Conservation (phyloP, 169 alveolate genomes). For the Cytauxzoon felis region DNA sequence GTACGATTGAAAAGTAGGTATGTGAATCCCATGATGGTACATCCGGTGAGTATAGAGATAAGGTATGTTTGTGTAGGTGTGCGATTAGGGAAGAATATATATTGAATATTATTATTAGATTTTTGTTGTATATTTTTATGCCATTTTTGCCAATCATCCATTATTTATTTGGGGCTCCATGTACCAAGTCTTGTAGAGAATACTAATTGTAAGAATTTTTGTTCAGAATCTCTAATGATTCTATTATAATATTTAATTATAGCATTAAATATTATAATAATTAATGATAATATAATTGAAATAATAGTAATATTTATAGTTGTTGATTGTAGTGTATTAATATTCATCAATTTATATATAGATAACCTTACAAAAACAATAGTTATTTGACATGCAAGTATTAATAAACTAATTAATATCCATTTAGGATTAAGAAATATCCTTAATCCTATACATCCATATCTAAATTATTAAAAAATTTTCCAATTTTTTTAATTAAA, state of each 20-base stretch:
- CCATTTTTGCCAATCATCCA: slow-evolving; percentile 67
- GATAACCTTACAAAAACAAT: neutral
- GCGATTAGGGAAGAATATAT: slow-evolving; percentile 48
- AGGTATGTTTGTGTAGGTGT: slow-evolving; percentile 52
- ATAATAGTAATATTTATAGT: slow-evolving; percentile 1
- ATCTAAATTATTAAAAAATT: too few species aligned
- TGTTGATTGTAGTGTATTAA: neutral
- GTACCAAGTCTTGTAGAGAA: slow-evolving; percentile 61
- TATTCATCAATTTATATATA: neutral
- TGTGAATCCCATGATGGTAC: slow-evolving; percentile 41
- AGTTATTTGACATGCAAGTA: slow-evolving; percentile 5
- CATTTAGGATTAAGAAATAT: slow-evolving; percentile 26
- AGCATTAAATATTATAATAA: slow-evolving; percentile 35
- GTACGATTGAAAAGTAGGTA: slow-evolving; percentile 22
- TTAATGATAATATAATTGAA: slow-evolving; percentile 8
- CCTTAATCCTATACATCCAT: neutral
- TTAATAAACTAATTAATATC: slow-evolving; percentile 9
- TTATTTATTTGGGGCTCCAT: slow-evolving; percentile 62
- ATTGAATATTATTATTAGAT: slow-evolving; percentile 27
- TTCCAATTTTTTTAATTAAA: too few species aligned
- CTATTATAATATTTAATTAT: slow-evolving; percentile 22
- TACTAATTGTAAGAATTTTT: slow-evolving; percentile 56
- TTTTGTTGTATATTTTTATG: slow-evolving; percentile 19
- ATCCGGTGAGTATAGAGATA: slow-evolving; percentile 39
- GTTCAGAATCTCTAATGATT: slow-evolving; percentile 47